phyloP scores from a whole-genome alignment of 306 rosid species.

The Mimosa bimucronata region DNA sequence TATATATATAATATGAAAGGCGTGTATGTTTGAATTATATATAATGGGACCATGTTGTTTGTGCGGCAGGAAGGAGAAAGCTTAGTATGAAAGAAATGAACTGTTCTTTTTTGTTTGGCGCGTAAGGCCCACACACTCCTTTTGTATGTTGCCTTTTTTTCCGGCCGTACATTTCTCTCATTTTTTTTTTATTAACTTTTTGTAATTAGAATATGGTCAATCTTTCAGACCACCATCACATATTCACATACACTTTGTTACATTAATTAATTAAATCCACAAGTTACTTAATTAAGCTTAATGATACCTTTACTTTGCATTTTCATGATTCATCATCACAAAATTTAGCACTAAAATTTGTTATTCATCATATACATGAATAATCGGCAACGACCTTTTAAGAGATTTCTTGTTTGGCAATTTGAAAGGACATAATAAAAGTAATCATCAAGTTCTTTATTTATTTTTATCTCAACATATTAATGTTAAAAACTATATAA shows the following conservation, averaged over 20 bases:
- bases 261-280: neutral
- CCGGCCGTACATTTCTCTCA: neutral
- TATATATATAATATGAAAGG: neutral
- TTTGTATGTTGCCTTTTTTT: neutral
- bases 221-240: neutral
- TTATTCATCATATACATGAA: neutral
- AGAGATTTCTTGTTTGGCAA: neutral
- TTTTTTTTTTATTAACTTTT: neutral
- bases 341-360: neutral
- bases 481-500: too few species aligned
- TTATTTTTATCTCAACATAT: too few species aligned
- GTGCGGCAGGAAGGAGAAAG: slow-evolving; percentile 19
- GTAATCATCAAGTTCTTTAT: neutral
- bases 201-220: neutral
- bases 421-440: neutral
- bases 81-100: slow-evolving; percentile 40
- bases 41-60: neutral
- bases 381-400: too few species aligned
- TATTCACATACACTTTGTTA: neutral
- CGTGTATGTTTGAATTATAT: neutral
- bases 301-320: neutral
- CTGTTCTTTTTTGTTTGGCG: neutral
- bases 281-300: neutral
- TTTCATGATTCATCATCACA: neutral
- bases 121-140: neutral